phyloP scores from a whole-genome alignment of 2,329 filamentous ascomycete species.

The Fusarium sulawesiense region DNA sequence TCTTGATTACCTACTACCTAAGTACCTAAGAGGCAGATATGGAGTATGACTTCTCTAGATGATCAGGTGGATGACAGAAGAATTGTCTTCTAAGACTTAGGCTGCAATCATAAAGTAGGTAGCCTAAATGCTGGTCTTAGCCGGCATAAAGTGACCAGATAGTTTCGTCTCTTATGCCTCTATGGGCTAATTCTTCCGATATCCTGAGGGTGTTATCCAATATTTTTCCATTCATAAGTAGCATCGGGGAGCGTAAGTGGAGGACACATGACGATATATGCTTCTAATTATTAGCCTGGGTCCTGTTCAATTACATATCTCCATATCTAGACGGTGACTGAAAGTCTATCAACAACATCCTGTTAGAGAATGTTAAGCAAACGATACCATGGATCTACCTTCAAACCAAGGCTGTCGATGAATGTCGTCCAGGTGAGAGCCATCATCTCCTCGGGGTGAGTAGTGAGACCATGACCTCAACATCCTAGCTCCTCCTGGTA shows the following conservation, averaged over 20 bases:
- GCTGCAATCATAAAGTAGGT: not conserved
- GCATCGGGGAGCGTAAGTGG: not conserved
- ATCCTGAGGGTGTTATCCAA: not conserved
- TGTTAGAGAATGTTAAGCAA: conserved; percentile 1
- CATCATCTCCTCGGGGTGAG: conserved; percentile 56
- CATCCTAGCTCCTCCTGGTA: conserved; percentile 48
- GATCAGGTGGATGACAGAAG: too few relatives aligned
- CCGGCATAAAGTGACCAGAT: not conserved
- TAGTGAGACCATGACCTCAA: conserved; percentile 51
- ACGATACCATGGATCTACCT: conserved; percentile 32
- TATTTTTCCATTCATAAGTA: not conserved
- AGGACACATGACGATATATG: not conserved
- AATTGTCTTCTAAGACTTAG: not conserved
- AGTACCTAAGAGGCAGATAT: too few relatives aligned
- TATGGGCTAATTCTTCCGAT: too few relatives aligned
- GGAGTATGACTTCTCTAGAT: too few relatives aligned
- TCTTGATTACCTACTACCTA: not conserved
- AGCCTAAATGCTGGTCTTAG: not conserved
- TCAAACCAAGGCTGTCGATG: conserved; percentile 35
- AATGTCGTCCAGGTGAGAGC: conserved; percentile 49
- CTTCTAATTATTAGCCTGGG: not conserved
- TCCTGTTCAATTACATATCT: not conserved
- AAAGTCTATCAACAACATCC: not conserved
- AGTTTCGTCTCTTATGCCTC: not conserved
- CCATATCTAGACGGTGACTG: not conserved